Percentiles rank a stretch among this genome's conserved stretches.
Evolutionary conservation across 2,329 filamentous ascomycete genomes (phyloP).

Genomic region (Neobulgaria alba): DNA sequence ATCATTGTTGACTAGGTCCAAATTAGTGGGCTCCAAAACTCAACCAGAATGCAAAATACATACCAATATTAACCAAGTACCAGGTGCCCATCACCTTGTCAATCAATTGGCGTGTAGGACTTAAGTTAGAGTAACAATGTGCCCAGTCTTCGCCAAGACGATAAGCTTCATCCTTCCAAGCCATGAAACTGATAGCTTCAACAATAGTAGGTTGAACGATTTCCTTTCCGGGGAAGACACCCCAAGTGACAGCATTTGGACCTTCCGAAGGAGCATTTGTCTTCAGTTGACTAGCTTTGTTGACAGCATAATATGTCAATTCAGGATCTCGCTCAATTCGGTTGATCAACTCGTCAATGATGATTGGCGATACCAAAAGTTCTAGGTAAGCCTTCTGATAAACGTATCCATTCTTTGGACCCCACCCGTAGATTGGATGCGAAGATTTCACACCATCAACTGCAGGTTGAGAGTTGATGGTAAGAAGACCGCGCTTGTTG

Average conservation of each 20-base stretch:
- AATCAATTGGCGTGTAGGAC: slow-evolving; percentile 71
- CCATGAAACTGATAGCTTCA: slow-evolving; percentile 92
- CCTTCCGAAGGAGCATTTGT: slow-evolving; percentile 80
- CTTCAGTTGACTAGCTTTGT: slow-evolving; percentile 69
- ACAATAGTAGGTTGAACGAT: slow-evolving; percentile 99
- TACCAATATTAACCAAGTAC: slow-evolving; percentile 93
- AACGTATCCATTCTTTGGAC: slow-evolving; percentile 87
- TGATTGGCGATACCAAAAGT: slow-evolving; percentile 71
- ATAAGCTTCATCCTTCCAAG: slow-evolving; percentile 98
- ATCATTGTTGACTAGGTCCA: slow-evolving; percentile 76
- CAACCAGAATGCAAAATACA: slow-evolving; percentile 28
- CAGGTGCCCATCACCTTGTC: slow-evolving; percentile 79
- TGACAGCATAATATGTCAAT: slow-evolving; percentile 90
- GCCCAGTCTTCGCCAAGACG: slow-evolving; percentile 89
- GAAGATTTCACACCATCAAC: slow-evolving; percentile 86
- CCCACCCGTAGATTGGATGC: slow-evolving; percentile 86
- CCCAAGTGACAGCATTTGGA: slow-evolving; percentile 98
- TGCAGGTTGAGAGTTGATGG: slow-evolving; percentile 95
- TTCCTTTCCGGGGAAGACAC: slow-evolving; percentile 96
- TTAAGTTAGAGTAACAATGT: slow-evolving; percentile 72
- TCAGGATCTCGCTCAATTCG: slow-evolving; percentile 72
- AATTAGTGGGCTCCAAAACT: slow-evolving; percentile 19
- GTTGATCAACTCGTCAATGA: slow-evolving; percentile 68
- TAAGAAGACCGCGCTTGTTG: slow-evolving; percentile 80
- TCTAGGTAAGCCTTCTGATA: slow-evolving; percentile 98